Conservation (phyloP, 305 asterid genomes). For the Rubia balearica region DNA sequence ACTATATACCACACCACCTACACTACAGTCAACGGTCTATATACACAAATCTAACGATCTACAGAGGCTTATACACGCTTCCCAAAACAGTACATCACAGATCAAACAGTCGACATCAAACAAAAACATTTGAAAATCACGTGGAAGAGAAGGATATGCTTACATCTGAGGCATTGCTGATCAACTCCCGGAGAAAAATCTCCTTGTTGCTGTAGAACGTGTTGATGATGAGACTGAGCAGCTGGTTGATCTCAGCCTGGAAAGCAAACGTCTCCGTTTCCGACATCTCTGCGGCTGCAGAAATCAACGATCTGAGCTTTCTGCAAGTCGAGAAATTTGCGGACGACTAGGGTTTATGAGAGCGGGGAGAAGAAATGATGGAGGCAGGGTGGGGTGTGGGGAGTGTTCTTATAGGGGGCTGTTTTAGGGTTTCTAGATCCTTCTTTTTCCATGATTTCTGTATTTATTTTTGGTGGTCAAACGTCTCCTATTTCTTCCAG, state of each 20-base stretch:
- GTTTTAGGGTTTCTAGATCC: slow-evolving; percentile 24
- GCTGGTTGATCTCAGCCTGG: slow-evolving; percentile 78
- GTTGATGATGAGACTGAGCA: slow-evolving; percentile 69
- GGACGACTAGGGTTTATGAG: background rate
- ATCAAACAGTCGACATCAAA: too few relatives aligned
- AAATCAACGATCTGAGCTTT: background rate
- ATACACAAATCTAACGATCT: too few relatives aligned
- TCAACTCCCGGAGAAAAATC: slow-evolving; percentile 79
- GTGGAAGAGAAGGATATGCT: slow-evolving; percentile 10
- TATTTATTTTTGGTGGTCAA: background rate
- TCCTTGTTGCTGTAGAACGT: slow-evolving; percentile 87
- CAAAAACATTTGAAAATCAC: too few relatives aligned
- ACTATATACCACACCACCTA: too few relatives aligned
- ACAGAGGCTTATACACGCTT: too few relatives aligned
- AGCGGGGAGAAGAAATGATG: background rate
- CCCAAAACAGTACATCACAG: too few relatives aligned
- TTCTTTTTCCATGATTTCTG: slow-evolving; percentile 1
- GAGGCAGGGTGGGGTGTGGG: background rate
- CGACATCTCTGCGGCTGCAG: slow-evolving; percentile 29
- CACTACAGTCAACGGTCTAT: too few relatives aligned
- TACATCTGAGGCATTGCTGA: slow-evolving; percentile 78
- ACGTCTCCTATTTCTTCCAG: background rate
- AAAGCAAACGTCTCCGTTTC: slow-evolving; percentile 77
- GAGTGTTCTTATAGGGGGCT: background rate
- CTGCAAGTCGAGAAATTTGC: background rate